A percentile compares a stretch with the other conserved stretches of the same genome.
Conservation (phyloP, 2,329 filamentous ascomycete species). For the Ophiocordyceps sinensis region DNA sequence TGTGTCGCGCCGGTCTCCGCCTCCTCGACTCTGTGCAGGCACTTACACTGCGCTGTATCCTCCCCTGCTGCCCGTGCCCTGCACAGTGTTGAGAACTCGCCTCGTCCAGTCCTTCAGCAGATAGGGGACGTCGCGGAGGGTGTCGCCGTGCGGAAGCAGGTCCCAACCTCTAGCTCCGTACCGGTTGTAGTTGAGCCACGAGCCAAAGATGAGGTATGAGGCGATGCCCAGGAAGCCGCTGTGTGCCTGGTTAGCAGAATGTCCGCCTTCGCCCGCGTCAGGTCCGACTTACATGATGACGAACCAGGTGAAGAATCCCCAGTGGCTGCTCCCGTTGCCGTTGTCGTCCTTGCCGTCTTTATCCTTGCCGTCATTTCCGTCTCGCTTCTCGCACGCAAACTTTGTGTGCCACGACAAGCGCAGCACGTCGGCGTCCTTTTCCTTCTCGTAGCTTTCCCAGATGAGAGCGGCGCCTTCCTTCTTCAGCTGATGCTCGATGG, state of each 20-base stretch:
- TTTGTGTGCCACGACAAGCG: conserved; percentile 77
- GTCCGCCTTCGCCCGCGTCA: too few relatives aligned
- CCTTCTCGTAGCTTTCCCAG: conserved; percentile 57
- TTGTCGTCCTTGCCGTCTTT: conserved; percentile 15
- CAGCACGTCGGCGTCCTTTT: conserved; percentile 46
- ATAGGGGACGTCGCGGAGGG: conserved; percentile 83
- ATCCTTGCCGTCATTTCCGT: conserved; percentile 28
- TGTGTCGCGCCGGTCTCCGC: background rate
- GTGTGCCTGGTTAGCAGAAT: conserved; percentile 1
- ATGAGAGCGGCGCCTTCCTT: conserved; percentile 50
- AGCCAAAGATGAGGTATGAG: conserved; percentile 90
- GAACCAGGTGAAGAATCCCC: conserved; percentile 98
- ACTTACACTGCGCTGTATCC: conserved; percentile 84
- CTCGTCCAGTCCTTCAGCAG: conserved; percentile 78
- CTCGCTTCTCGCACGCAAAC: conserved; percentile 58
- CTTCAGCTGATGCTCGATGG: conserved; percentile 35
- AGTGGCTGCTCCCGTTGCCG: conserved; percentile 39
- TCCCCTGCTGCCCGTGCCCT: conserved; percentile 70
- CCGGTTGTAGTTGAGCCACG: conserved; percentile 97
- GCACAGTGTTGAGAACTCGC: conserved; percentile 67
- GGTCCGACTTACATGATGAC: conserved; percentile 65
- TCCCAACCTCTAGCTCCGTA: conserved; percentile 95
- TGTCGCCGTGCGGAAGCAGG: conserved; percentile 80
- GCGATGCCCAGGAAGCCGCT: conserved; percentile 77
- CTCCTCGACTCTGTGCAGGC: background rate